A percentile compares a stretch with the other conserved stretches of the same genome.
These are phyloP conservation scores for Triticum urartu DNA, from an alignment of 176 grass and related monocot genomes.

Conservation along the genomic window DNA sequence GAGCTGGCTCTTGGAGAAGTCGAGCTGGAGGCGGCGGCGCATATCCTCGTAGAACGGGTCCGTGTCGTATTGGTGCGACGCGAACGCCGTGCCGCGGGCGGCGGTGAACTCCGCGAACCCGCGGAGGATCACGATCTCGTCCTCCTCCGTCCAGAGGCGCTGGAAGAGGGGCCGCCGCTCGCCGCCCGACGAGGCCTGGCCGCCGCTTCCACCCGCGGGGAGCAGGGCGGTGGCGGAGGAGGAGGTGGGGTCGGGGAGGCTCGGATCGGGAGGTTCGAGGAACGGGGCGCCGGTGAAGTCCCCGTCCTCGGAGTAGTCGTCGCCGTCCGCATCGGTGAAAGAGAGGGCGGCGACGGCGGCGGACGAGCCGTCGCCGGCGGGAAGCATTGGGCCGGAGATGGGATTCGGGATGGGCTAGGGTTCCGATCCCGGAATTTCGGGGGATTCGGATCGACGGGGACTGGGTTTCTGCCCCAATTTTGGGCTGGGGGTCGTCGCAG, in stretches of 20 bases:
- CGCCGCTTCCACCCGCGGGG: slow-evolving; percentile 21
- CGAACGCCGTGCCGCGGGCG: slow-evolving; percentile 87
- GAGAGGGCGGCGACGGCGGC: slow-evolving; percentile 24
- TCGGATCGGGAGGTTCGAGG: slow-evolving; percentile 31
- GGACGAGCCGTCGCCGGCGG: slow-evolving; percentile 34
- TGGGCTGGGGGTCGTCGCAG: slow-evolving; percentile 15
- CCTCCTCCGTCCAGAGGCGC: slow-evolving; percentile 96
- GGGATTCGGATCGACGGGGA: slow-evolving; percentile 23
- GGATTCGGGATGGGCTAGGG: slow-evolving; percentile 25
- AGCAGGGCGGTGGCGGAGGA: slow-evolving; percentile 33
- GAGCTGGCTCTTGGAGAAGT: slow-evolving; percentile 98
- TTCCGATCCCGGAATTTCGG: slow-evolving; percentile 22
- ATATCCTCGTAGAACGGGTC: slow-evolving; percentile 98
- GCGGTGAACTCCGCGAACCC: slow-evolving; percentile 91
- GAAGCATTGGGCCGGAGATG: slow-evolving; percentile 34
- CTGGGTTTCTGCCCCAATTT: not conserved
- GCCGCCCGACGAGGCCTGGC: slow-evolving; percentile 36
- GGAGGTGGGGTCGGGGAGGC: slow-evolving; percentile 5
- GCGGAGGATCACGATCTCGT: slow-evolving; percentile 86
- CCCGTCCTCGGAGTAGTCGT: slow-evolving; percentile 53
- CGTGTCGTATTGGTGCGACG: slow-evolving; percentile 97
- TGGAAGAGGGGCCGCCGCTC: slow-evolving; percentile 82
- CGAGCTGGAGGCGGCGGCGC: slow-evolving; percentile 74
- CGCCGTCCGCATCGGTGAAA: slow-evolving; percentile 41
- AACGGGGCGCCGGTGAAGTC: slow-evolving; percentile 41